Conservation (phyloP, 768 basidiomycete species). For the Russula sp. region DNA sequence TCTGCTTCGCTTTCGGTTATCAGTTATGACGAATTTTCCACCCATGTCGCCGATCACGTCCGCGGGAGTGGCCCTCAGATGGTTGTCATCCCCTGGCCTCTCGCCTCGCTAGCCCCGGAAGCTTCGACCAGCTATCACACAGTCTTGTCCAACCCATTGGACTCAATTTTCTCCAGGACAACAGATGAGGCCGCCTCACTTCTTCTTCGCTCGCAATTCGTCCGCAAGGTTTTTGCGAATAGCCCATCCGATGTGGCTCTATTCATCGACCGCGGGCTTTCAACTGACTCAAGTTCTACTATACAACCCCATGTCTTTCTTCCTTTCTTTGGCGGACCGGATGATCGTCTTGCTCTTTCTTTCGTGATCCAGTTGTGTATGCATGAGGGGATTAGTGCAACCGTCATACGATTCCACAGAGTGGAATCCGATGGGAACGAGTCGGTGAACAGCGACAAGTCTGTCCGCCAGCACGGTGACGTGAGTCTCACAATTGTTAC, state of each 20-base stretch:
- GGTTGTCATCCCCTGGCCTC: conserved; percentile 81
- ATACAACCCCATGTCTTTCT: conserved; percentile 62
- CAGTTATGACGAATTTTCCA: conserved; percentile 63
- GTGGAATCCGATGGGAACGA: conserved; percentile 33
- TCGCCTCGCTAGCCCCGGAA: conserved; percentile 29
- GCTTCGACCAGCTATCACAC: conserved; percentile 25
- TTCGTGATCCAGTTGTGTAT: conserved; percentile 78
- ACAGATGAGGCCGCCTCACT: conserved; percentile 48
- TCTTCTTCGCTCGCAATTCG: conserved; percentile 72
- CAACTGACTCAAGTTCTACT: conserved; percentile 28
- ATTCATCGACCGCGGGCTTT: conserved; percentile 70
- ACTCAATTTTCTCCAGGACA: conserved; percentile 62
- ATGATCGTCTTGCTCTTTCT: conserved; percentile 79
- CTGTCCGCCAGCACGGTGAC: conserved; percentile 27
- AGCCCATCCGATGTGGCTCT: conserved; percentile 74
- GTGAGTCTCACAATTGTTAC: conserved; percentile 26
- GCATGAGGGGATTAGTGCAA: conserved; percentile 59
- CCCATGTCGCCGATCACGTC: conserved; percentile 57
- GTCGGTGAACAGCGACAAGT: conserved; percentile 27
- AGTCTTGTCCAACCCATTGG: conserved; percentile 55
- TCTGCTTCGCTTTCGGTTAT: conserved; percentile 71
- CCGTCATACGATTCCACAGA: conserved; percentile 59
- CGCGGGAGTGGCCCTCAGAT: conserved; percentile 56
- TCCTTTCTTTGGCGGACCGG: conserved; percentile 92
- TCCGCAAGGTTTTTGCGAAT: conserved; percentile 73